These are phyloP conservation scores for Rehmannia glutinosa DNA, from an alignment of 257 asterid species.

Conservation along the genomic window DNA sequence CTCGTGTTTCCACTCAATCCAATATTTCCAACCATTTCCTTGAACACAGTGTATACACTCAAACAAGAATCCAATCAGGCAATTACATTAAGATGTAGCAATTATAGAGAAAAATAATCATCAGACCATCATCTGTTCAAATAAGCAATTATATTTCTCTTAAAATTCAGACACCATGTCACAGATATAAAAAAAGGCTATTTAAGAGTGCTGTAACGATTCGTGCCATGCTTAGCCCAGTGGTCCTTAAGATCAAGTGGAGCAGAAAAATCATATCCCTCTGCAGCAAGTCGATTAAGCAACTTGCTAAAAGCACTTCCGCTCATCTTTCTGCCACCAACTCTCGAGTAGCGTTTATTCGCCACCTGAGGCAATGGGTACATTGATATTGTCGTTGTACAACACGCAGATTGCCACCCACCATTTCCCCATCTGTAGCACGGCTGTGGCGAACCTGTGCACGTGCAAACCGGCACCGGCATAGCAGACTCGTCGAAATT, in stretches of 20 bases:
- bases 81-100: conserved; percentile 24
- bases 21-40: conserved; percentile 1
- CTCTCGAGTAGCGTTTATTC: conserved; percentile 70
- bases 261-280: conserved; percentile 64
- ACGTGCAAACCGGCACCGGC: conserved; percentile 89
- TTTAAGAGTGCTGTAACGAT: conserved; percentile 75
- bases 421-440: conserved; percentile 96
- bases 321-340: conserved; percentile 92
- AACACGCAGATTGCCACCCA: conserved; percentile 96
- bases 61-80: conserved; percentile 24
- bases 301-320: conserved; percentile 76
- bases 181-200: conserved; percentile 25
- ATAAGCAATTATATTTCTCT: conserved; percentile 14
- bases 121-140: conserved; percentile 20
- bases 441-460: conserved; percentile 92
- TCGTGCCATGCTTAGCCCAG: conserved; percentile 93
- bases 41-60: conserved; percentile 21
- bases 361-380: conserved; percentile 87
- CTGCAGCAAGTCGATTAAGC: conserved; percentile 75
- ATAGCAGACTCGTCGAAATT: conserved; percentile 79
- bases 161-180: neutral
- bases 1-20: too few relatives aligned
- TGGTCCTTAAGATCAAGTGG: conserved; percentile 86
- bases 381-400: conserved; percentile 81
- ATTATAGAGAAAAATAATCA: conserved; percentile 9